Percentiles rank a stretch among this genome's conserved stretches.
phyloP scores from a whole-genome alignment of 169 alveolate species.

The Babesia gibsoni region DNA sequence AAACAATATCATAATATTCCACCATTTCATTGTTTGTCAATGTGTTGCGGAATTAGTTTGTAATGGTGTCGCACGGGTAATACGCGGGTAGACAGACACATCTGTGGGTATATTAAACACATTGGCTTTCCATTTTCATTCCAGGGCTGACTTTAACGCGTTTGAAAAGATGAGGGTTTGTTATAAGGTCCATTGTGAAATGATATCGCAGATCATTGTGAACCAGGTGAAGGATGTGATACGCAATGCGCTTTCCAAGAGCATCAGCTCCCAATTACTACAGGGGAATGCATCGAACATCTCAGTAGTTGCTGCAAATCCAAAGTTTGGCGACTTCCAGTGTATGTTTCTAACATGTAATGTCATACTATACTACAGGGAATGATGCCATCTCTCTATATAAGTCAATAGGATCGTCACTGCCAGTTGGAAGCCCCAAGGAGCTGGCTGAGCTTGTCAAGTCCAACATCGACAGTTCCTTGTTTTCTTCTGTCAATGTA shows the following conservation, averaged over 20 bases:
- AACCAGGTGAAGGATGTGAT: conserved; percentile 66
- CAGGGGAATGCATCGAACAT: conserved; percentile 59
- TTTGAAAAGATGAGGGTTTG: conserved; percentile 31
- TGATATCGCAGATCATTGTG: conserved; percentile 50
- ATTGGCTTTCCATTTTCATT: no score
- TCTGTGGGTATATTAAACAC: no score
- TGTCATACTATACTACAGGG: conserved; percentile 28
- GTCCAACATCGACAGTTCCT: conserved; percentile 52
- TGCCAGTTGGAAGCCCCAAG: conserved; percentile 71
- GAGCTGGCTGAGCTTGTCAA: conserved; percentile 74
- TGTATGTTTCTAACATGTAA: conserved; percentile 38
- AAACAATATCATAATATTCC: no score
- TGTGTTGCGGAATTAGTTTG: no score
- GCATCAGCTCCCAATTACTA: conserved; percentile 47
- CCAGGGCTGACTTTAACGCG: no score
- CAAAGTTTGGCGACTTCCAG: conserved; percentile 79
- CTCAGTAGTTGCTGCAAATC: conserved; percentile 71
- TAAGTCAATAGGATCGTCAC: conserved; percentile 63
- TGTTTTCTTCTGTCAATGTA: conserved; percentile 73
- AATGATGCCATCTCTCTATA: conserved; percentile 75
- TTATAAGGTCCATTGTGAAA: not conserved
- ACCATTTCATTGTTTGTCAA: no score
- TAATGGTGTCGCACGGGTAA: no score
- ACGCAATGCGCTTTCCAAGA: conserved; percentile 52
- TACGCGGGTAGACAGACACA: no score